A percentile compares a stretch with the other conserved stretches of the same genome.
These are phyloP conservation scores for Krasilnikovozyma curviuscula DNA, from an alignment of 768 basidiomycete species.

Conservation along the genomic window DNA sequence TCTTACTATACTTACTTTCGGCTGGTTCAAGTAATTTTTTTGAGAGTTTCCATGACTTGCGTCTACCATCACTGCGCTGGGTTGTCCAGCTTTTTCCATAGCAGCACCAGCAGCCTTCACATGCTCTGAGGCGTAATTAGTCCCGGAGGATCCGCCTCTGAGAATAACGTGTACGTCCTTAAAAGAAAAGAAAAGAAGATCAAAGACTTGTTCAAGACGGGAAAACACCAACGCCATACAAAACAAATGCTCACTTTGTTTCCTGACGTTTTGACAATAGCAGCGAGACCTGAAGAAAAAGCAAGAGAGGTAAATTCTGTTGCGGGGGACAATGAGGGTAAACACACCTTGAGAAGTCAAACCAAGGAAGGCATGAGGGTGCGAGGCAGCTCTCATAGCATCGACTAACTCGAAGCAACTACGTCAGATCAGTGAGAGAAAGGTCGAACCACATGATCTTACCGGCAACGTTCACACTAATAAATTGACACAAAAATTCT, in stretches of 20 bases:
- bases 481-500: no score
- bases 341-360: conserved; percentile 28
- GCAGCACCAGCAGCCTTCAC: conserved; percentile 43
- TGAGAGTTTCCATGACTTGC: conserved; percentile 55
- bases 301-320: neutral
- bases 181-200: no score
- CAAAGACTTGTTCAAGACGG: neutral
- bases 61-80: conserved; percentile 66
- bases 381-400: conserved; percentile 78
- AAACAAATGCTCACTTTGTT: conserved; percentile 1
- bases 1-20: conserved; percentile 31
- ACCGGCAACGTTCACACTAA: conserved; percentile 55
- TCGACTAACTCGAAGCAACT: no score
- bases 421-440: no score
- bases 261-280: conserved; percentile 44
- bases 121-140: conserved; percentile 62
- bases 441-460: no score
- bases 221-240: neutral
- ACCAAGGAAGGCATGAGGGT: conserved; percentile 91
- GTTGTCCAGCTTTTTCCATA: conserved; percentile 45
- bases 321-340: neutral
- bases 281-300: conserved; percentile 38
- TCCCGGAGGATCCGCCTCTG: conserved; percentile 75
- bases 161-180: conserved; percentile 87
- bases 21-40: conserved; percentile 86